Conservation (phyloP, 2,329 filamentous ascomycete species). For the Neoarthrinium moseri region DNA sequence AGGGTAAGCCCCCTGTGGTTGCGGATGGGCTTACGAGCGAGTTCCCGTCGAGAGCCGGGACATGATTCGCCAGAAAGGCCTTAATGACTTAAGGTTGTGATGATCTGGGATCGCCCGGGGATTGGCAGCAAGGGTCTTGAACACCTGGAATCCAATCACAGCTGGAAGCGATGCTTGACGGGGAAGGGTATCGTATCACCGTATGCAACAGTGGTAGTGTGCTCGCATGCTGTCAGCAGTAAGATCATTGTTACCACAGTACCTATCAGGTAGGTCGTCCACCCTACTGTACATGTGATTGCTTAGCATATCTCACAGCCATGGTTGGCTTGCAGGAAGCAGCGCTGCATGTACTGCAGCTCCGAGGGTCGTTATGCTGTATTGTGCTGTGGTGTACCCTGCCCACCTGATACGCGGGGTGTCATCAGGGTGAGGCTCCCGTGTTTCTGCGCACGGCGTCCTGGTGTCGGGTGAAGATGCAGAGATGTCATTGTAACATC, state of each 20-base stretch:
- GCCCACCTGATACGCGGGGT: slow-evolving; percentile 3
- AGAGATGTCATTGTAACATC: neutral
- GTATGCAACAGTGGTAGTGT: too few relatives aligned
- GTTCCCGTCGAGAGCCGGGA: too few relatives aligned
- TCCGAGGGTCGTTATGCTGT: too few relatives aligned
- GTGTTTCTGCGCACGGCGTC: neutral
- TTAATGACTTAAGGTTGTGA: slow-evolving; percentile 1
- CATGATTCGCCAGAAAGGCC: too few relatives aligned
- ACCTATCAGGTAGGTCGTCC: neutral
- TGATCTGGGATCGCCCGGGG: slow-evolving; percentile 4
- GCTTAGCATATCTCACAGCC: too few relatives aligned
- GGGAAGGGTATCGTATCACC: too few relatives aligned
- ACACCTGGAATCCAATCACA: too few relatives aligned
- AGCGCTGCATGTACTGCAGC: slow-evolving; percentile 1
- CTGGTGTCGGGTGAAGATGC: neutral
- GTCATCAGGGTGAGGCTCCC: neutral
- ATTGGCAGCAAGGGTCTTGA: neutral
- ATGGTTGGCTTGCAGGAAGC: too few relatives aligned
- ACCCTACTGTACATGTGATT: too few relatives aligned
- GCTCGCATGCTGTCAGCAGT: neutral
- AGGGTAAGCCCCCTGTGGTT: too few relatives aligned
- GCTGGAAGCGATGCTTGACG: too few relatives aligned
- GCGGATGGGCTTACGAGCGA: too few relatives aligned
- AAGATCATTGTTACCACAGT: neutral
- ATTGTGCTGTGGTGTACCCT: neutral